Evolutionary conservation across 2,329 filamentous ascomycete species (phyloP), one percentile per base, ranked within the genome.

Genomic region (Podosphaera leucotricha): DNA sequence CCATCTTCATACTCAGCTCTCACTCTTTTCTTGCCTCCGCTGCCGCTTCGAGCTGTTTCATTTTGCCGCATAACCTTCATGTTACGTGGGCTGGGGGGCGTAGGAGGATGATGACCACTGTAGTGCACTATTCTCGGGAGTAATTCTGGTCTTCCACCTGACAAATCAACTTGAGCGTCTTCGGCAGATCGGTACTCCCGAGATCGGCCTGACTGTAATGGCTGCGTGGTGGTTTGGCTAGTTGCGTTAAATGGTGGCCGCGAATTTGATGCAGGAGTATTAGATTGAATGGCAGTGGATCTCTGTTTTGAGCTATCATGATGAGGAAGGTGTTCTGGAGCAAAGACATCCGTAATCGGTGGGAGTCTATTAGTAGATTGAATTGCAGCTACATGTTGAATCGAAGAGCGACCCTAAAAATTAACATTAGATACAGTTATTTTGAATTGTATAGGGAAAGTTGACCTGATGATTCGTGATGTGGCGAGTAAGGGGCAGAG

Each of bases 91-190:
- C 57, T 77, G 68, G 13, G 80, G 30, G 87, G 86, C 2, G 86
- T 93, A 2, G 86, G 86, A 36, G 87, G 86, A 59, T 93, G 87
- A 57, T 92, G 84, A 35, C 85, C 84, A 35, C 81, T 84, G 59
- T 98, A 98, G 62, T 95, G 90, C 13, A 98, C 83, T 46, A 95
- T 75, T 61, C 87, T 90, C 19, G 90, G 90, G 43, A 94, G 67
- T 13, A 95, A 68, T 47, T 98, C 90, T 46, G 92, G 80, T 46
- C 90, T 75, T n/a, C 90, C 90, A 43, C 84, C 86, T 4, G 86
- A 78, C 49, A 98, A 63, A 50, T 90, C 83, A 46, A 83, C 81
- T 47, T 95, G 86, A 2, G 84, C 90, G 58, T 98, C 90, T 60
- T 98, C 90, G 11, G 90, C 90, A 2, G 87, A 94, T 54, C 85